Evolutionary conservation across 1,284 basidiomycete genomes (phyloP), one percentile per base, ranked within the genome.

Genomic region (Amylostereum chailletii): DNA sequence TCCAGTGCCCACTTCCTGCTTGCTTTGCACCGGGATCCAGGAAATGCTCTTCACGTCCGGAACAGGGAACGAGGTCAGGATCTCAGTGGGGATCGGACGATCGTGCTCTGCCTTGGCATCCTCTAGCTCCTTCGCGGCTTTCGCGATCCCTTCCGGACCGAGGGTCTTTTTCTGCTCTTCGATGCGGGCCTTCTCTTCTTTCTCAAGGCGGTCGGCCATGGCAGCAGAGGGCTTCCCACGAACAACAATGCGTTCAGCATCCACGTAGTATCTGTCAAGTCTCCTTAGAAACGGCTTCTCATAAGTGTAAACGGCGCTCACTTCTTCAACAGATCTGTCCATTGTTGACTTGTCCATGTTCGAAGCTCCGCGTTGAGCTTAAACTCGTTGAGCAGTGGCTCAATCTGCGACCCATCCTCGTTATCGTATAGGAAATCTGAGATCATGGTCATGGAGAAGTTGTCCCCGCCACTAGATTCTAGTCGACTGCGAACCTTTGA

Each of bases 1-100:
- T 11, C 77, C 75, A 44, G 64, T 68, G 34, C 77, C 79, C 31
- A 69, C 64, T 60, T 90, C 82, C 61, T 85, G 85, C 11, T 79
- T 65, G 52, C 84, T 95, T 58, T 94, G 81, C 2, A 99, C 94
- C 1, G 89, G 83, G 51, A 99, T 94, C 94, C 95, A 99, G 4
- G 87, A 81, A 59, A 99, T 94, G 55, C 83, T 90, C 59, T 86
- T 83, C 27, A 94, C 88, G 58, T 87, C 79, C 0, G 94, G 94
- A 33, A 95, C 82, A 11, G 87, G 85, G 76, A 98, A 99, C 26
- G 79, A 71, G 3, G 81, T 86, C 38, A 98, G 69, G 55, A 97
- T 75, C 38, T 90, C 79, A 6, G 72, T 71, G 4, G 95, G 95
- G 51, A 97, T 93, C 7, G 86, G 81, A 48, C 69, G 69, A 57